Evolutionary conservation across 768 basidiomycete species (phyloP), one percentile per base, ranked within the genome.

Genomic region (Macrolepiota fuliginosa): DNA sequence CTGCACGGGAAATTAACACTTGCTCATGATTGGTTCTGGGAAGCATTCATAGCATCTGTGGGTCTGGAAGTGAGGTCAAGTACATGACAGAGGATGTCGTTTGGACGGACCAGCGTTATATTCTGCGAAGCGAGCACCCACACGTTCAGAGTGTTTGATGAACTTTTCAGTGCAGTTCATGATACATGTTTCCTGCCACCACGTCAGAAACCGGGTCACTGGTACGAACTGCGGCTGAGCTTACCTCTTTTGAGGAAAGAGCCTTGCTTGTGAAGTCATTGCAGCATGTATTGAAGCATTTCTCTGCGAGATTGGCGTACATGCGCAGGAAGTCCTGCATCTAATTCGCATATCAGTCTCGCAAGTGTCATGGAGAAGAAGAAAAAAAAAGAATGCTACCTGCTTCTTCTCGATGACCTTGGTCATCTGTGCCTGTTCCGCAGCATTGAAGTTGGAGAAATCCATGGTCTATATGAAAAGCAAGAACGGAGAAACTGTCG

Each of bases 291-390:
- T 81, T 94, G 83, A 99, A 99, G 75, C 96, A 99, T 67, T 92
- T 88, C 73, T 98, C 96, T 35, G 96, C 94, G 59, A 99, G 84
- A 71, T 88, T 90, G 24, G 94, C 91, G 77, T 99, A 98, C 76
- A 98, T 89, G 70, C 83, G 84, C 81, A 99, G 81, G 70, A 99
- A 98, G 80, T 98, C 96, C 82, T 96, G 93, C 95, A 99, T 96
- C 96, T 98, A 56, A 58, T 53, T 25, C 12, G 42, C 52, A 49
- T 60, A 62, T 65, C 24, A 63, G 46, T 45, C 24, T 50, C n/a
- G 35, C 15, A 47, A 59, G 32, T 15, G 19, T 13, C 25, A 22
- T 27, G 39, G n/a, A n/a, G n/a, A n/a, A 25, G 25, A 5, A 51
- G 13, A 46, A 25, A 58, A 39, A 50, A 27, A 47, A 51, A 35